These are phyloP conservation scores for Croton setiger DNA, from an alignment of 441 rosid genomes.

Conservation along the genomic window DNA sequence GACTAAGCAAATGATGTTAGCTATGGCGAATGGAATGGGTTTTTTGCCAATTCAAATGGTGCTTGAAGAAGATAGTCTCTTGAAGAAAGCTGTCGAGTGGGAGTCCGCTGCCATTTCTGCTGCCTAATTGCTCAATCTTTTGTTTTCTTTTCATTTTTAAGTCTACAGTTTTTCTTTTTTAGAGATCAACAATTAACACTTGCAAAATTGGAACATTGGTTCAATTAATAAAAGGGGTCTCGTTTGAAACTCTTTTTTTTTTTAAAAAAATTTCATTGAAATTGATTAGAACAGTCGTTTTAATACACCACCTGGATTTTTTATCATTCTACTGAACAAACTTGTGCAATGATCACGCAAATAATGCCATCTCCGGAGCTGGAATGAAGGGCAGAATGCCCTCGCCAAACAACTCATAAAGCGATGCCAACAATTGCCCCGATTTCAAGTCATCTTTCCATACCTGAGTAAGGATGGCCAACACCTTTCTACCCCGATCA, in stretches of 20 bases:
- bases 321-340: neutral
- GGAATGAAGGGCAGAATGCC: conserved; percentile 73
- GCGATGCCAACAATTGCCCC: conserved; percentile 53
- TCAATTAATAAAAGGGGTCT: neutral
- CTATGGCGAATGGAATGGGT: conserved; percentile 43
- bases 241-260: neutral
- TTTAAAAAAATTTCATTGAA: neutral
- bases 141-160: neutral
- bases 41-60: conserved; percentile 44
- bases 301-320: neutral
- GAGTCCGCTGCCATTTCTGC: conserved; percentile 26
- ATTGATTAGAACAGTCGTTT: neutral
- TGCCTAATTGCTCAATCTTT: neutral
- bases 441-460: conserved; percentile 84
- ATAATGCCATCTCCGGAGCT: conserved; percentile 69
- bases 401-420: conserved; percentile 74
- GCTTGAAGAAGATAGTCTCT: conserved; percentile 41
- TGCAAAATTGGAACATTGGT: neutral
- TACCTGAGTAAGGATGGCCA: conserved; percentile 54
- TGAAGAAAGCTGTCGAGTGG: conserved; percentile 40
- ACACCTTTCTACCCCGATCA: conserved; percentile 29
- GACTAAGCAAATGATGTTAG: conserved; percentile 44
- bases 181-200: neutral
- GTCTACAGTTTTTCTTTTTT: neutral
- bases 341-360: conserved; percentile 36